Evolutionary conservation across 176 grass and related monocot species (phyloP).

Genomic region (Musa schizocarpa): DNA sequence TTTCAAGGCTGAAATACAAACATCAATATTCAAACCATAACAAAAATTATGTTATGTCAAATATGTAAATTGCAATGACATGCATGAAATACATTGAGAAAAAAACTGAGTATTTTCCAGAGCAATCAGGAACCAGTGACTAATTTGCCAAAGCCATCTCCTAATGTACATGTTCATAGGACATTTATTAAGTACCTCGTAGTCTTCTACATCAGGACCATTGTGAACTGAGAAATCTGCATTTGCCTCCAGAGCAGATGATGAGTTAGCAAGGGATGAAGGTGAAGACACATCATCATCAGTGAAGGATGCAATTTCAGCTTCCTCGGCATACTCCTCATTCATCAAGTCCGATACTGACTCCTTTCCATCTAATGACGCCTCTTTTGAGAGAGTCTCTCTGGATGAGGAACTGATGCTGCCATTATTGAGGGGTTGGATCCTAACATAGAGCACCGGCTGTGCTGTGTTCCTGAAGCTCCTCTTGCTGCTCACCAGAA

Average conservation of each 20-base stretch:
- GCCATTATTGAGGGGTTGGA: slow-evolving; percentile 54
- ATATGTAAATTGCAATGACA: background rate
- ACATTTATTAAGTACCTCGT: slow-evolving; percentile 37
- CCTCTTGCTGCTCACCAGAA: slow-evolving; percentile 70
- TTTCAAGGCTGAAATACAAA: background rate
- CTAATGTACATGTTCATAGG: background rate
- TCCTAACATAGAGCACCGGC: slow-evolving; percentile 64
- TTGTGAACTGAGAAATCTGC: slow-evolving; percentile 8
- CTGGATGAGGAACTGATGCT: slow-evolving; percentile 33
- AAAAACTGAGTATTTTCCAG: no score
- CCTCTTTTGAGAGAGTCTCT: slow-evolving; percentile 51
- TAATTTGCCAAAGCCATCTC: background rate
- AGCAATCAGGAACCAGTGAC: background rate
- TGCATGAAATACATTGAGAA: no score
- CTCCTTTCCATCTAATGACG: slow-evolving; percentile 55
- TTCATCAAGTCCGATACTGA: slow-evolving; percentile 43
- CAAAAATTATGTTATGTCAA: background rate
- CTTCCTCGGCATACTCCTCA: slow-evolving; percentile 65
- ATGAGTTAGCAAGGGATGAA: slow-evolving; percentile 27
- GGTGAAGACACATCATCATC: slow-evolving; percentile 54
- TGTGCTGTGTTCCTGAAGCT: slow-evolving; percentile 53
- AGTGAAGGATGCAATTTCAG: slow-evolving; percentile 71
- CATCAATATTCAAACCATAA: background rate
- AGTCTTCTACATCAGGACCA: slow-evolving; percentile 27
- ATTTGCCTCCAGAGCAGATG: slow-evolving; percentile 29